Conservation (phyloP, 208 protist genomes). For the Crithidia brevicula region DNA sequence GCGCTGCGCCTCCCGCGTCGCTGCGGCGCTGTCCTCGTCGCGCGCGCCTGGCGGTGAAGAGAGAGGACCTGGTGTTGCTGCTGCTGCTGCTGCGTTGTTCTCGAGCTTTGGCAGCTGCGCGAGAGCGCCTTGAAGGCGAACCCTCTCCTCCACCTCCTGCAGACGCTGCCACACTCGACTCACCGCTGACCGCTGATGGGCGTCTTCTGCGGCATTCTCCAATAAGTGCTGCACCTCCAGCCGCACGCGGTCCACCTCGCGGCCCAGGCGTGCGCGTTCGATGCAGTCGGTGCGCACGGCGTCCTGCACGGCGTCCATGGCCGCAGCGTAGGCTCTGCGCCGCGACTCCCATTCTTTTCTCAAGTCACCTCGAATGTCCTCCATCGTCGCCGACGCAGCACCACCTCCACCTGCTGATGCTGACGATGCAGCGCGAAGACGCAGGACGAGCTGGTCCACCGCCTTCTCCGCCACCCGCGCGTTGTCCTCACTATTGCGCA, state of each 20-base stretch:
- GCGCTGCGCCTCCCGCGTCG: background rate
- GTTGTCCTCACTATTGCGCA: constrained; percentile 39
- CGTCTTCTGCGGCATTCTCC: constrained; percentile 26
- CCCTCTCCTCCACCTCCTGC: constrained; percentile 52
- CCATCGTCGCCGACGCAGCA: background rate
- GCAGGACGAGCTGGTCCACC: constrained; percentile 31
- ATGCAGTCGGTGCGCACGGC: constrained; percentile 17
- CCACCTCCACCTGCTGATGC: background rate
- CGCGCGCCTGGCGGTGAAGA: background rate
- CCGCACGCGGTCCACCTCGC: constrained; percentile 57
- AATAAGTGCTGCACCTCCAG: constrained; percentile 56
- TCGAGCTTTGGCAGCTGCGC: constrained; percentile 20
- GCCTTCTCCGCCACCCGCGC: constrained; percentile 43
- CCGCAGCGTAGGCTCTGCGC: constrained; percentile 11
- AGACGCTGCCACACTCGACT: constrained; percentile 57
- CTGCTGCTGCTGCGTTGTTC: background rate
- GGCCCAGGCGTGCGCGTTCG: constrained; percentile 23
- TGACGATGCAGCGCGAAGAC: background rate
- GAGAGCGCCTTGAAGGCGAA: constrained; percentile 25
- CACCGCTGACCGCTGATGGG: constrained; percentile 35
- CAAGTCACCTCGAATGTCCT: constrained; percentile 3
- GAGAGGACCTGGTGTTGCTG: background rate
- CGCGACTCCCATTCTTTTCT: constrained; percentile 25
- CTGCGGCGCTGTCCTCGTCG: background rate
- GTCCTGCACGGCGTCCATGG: constrained; percentile 23